phyloP scores from a whole-genome alignment of 768 basidiomycete genomes.

The Mycena crocata region DNA sequence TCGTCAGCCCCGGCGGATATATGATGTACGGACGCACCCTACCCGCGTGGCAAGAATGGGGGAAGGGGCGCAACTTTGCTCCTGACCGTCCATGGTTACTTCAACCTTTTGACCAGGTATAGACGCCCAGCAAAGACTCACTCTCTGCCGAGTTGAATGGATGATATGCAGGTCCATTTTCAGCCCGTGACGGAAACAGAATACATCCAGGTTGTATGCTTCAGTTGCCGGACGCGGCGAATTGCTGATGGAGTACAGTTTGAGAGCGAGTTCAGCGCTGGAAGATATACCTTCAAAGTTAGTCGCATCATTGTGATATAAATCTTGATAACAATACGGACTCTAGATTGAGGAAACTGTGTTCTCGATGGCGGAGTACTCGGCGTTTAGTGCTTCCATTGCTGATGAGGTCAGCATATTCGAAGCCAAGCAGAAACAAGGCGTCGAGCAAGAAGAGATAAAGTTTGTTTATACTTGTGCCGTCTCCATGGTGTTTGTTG shows the following conservation, averaged over 20 bases:
- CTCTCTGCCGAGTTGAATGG: neutral
- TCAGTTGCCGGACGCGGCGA: neutral
- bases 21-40: conserved; percentile 73
- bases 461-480: conserved; percentile 44
- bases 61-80: conserved; percentile 59
- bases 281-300: conserved; percentile 65
- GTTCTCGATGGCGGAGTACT: conserved; percentile 67
- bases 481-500: neutral
- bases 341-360: conserved; percentile 59
- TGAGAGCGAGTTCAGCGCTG: conserved; percentile 63
- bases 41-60: conserved; percentile 75
- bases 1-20: conserved; percentile 75
- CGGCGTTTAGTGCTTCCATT: conserved; percentile 53
- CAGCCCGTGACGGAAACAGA: conserved; percentile 57
- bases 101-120: conserved; percentile 72
- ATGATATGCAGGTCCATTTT: conserved; percentile 58
- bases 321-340: neutral
- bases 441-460: conserved; percentile 51
- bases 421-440: conserved; percentile 51
- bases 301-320: neutral
- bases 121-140: neutral
- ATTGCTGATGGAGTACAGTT: conserved; percentile 48
- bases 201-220: conserved; percentile 57
- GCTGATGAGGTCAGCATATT: conserved; percentile 55
- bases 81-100: conserved; percentile 69